Conservation (phyloP, 2,329 filamentous ascomycete species). For the Calonectria leucothoes region DNA sequence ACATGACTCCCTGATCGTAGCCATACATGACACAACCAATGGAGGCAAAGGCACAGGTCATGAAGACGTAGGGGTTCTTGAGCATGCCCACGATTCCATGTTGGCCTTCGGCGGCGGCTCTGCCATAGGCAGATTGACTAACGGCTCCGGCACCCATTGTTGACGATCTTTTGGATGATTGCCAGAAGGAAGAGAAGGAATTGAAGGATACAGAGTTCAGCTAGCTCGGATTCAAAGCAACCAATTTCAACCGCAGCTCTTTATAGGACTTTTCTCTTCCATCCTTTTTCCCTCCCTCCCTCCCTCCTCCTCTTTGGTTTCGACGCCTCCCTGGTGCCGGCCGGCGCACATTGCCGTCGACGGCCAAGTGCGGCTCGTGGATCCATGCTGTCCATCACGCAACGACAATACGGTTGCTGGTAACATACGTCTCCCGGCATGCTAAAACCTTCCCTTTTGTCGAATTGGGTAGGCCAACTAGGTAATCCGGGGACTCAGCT, state of each 20-base stretch:
- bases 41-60: conserved; percentile 1
- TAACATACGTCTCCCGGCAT: background rate
- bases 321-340: background rate
- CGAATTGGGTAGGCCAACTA: background rate
- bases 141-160: conserved; percentile 9
- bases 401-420: conserved; percentile 1
- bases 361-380: background rate
- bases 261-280: background rate
- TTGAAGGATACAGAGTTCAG: background rate
- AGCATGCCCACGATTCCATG: background rate
- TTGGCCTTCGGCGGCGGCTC: background rate
- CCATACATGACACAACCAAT: conserved; percentile 8
- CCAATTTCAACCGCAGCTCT: background rate
- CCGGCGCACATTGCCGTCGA: background rate
- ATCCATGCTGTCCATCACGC: background rate
- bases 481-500: background rate
- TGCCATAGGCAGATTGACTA: conserved; percentile 6
- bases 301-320: background rate
- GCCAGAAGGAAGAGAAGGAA: background rate
- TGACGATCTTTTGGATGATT: background rate
- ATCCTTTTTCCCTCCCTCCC: too few relatives aligned
- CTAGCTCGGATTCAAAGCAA: background rate
- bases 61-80: conserved; percentile 7
- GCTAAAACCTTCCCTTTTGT: conserved; percentile 4
- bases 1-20: conserved; percentile 5